Evolutionary conservation across 2,329 filamentous ascomycete species (phyloP), one percentile per base, ranked within the genome.

Genomic region (Aspergillus japonicus): DNA sequence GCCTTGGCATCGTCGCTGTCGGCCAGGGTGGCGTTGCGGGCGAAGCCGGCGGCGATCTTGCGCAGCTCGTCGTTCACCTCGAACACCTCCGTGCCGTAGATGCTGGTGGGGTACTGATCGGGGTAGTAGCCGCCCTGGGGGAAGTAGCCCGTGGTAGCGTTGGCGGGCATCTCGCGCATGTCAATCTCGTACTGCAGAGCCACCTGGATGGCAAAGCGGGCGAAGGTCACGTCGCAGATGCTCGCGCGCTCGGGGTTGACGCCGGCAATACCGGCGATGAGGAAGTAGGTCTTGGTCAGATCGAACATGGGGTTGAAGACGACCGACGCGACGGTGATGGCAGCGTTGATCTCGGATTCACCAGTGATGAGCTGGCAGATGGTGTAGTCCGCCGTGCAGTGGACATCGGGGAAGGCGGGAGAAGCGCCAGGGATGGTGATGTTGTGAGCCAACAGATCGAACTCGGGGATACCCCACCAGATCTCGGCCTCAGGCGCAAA

Each of bases 161-260:
- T 87, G 1, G 70, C 69, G 0, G 88, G 87, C 35, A 90, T 83
- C 62, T 91, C 88, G 35, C 89, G 83, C 1, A 84, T 77, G 66
- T 92, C 89, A 62, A 92, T 85, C 73, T 92, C 89, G 64, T 91
- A 90, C 72, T 92, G 89, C 56, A 92, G 78, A 0, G 87, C 89
- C 2, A 91, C 88, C 70, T 92, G 90, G 5, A 92, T 82, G 0
- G 88, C 85, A 69, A 87, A 93, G 23, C 85, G 83, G 42, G 87
- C 83, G 56, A 93, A 85, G 1, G 87, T 87, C 0, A 90, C 88
- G 47, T 83, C 83, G 49, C 84, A 85, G 4, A 89, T 80, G 0
- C 89, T 91, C 23, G 82, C 86, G 26, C 85, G 75, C 62, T 87
- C 84, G 0, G 89, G 90, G 71, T 86, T 91, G 48, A 91, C 81